These are phyloP conservation scores for Saururus chinensis DNA, from an alignment of 164 flowering plant species.

Conservation along the genomic window DNA sequence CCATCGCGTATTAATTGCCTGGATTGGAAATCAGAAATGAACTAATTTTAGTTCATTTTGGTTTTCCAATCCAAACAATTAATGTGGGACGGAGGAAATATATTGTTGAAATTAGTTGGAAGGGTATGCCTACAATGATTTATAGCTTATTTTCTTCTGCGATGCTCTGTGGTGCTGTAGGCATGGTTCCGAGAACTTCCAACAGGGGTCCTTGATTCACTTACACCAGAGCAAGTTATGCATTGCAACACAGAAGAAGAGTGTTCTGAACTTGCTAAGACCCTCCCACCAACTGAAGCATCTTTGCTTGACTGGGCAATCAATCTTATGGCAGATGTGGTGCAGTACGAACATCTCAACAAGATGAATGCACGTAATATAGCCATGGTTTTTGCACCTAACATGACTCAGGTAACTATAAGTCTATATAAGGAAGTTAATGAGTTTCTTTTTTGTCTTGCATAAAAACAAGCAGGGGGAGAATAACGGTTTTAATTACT, in stretches of 20 bases:
- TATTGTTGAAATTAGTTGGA: no score
- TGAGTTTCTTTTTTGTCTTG: background rate
- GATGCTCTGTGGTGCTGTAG: constrained; percentile 16
- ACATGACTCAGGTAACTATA: constrained; percentile 84
- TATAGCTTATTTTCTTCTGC: background rate
- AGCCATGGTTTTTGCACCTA: constrained; percentile 95
- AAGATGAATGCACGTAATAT: constrained; percentile 96
- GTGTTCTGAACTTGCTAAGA: constrained; percentile 40
- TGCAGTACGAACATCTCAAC: constrained; percentile 59
- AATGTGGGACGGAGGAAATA: no score
- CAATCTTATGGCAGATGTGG: constrained; percentile 95
- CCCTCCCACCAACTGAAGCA: constrained; percentile 74
- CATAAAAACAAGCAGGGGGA: background rate
- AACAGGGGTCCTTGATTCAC: constrained; percentile 76
- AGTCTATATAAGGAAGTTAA: background rate
- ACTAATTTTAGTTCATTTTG: no score
- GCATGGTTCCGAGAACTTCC: constrained; percentile 99
- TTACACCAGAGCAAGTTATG: constrained; percentile 89
- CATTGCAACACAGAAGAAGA: constrained; percentile 86
- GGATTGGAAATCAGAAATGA: no score
- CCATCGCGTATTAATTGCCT: no score
- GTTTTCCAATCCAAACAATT: no score
- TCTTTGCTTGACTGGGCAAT: constrained; percentile 91
- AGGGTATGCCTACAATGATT: background rate
- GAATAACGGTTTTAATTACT: background rate